Evolutionary conservation across 106 monocot genomes (phyloP), one percentile per base, ranked within the genome.

Genomic region (Dendrobium nobile): DNA sequence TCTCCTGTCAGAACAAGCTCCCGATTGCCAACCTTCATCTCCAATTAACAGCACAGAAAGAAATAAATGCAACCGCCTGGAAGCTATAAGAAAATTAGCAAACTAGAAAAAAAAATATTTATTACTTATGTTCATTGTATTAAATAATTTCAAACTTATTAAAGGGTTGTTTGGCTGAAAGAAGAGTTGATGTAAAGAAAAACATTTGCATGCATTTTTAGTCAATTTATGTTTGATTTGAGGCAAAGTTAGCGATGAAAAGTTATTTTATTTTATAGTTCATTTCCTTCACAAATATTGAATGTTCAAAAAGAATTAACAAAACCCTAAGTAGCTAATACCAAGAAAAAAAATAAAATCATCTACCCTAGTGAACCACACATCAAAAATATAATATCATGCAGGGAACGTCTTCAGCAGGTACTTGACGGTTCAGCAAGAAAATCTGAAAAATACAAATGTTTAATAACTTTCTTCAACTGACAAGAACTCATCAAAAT

Each of bases 11-110:
- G 82, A 45, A 72, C 54, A 74, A 67, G 68, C 75, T 84, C 56
- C 79, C 68, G 82, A 78, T 86, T 88, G 87, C 17, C 47, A 82
- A 33, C 82, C 81, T 82, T 88, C 97, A 82, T 89, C 91, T 81
- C 91, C 92, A 78, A 81, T 83, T 75, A 98, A 85, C 40, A 98
- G 83, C 37, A 81, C 33, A 41, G 87, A 95, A 54, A 98, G 92
- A 86, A 95, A 92, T 65, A 95, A 81, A 86, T 92, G 88, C 87
- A 98, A 84, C 64, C 87, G 86, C 92, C 97, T 98, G 91, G 58
- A 84, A 85, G 79, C 33, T 75, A 77, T 22, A 7, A 80, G 79
- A 83, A 19, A 43, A 77, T 86, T 33, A 88, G 82, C 9, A 75
- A 15, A n/a, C 74, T 20, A 13, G 19, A 37, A 37, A 74, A 44